Conservation (phyloP, 306 rosid species). For the Datisca glomerata region DNA sequence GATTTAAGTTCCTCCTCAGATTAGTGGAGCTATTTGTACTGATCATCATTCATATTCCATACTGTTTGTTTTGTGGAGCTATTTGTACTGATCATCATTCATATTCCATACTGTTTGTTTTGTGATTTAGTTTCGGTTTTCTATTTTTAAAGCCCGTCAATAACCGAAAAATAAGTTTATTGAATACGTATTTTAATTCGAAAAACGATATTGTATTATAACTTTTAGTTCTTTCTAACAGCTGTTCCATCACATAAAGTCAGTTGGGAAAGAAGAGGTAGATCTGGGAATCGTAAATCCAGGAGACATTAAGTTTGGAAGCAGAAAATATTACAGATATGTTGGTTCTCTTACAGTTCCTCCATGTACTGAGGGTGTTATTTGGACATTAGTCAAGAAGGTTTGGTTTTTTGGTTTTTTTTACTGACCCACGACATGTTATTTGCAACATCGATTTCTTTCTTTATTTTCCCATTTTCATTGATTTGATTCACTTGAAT, state of each 20-base stretch:
- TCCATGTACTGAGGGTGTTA: slow-evolving; percentile 69
- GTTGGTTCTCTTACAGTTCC: slow-evolving; percentile 70
- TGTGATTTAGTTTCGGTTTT: too few species aligned
- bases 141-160: too few species aligned
- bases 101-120: too few species aligned
- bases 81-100: too few species aligned
- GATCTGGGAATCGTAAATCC: slow-evolving; percentile 47
- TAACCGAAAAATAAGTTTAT: too few species aligned
- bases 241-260: slow-evolving; percentile 31
- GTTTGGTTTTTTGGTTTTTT: slow-evolving; percentile 13
- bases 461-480: background rate
- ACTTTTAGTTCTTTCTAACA: slow-evolving; percentile 4
- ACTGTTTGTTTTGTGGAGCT: too few species aligned
- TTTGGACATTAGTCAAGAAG: slow-evolving; percentile 58
- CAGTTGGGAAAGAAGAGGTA: slow-evolving; percentile 21
- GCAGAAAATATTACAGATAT: slow-evolving; percentile 61
- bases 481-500: background rate
- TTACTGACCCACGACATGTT: background rate
- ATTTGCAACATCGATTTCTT: background rate
- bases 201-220: too few species aligned
- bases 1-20: too few species aligned
- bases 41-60: too few species aligned
- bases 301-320: slow-evolving; percentile 34
- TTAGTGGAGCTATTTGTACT: too few species aligned
- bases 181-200: too few species aligned